phyloP scores from a whole-genome alignment of 108 stramenopile species.

The Hondaea fermentalgiana region DNA sequence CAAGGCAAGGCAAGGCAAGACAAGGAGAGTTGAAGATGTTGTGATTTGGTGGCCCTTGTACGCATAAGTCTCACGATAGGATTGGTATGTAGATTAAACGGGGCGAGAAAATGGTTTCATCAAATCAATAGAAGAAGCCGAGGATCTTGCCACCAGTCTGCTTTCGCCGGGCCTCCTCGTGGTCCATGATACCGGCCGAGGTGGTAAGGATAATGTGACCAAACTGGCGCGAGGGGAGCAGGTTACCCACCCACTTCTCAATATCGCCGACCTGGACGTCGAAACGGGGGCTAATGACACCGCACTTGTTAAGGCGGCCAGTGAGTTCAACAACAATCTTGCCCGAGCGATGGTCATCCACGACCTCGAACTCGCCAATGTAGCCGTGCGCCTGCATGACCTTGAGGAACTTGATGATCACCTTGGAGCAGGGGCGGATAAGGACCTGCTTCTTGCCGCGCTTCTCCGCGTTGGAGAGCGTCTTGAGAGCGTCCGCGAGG shows the following conservation, averaged over 20 bases:
- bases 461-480: slow-evolving; percentile 99
- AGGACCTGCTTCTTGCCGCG: slow-evolving; percentile 97
- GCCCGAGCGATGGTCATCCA: slow-evolving; percentile 97
- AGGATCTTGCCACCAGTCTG: slow-evolving; percentile 99
- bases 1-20: too few species aligned
- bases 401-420: slow-evolving; percentile 97
- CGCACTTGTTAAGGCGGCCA: slow-evolving; percentile 97
- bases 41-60: too few species aligned
- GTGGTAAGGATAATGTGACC: slow-evolving; percentile 95
- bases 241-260: slow-evolving; percentile 95
- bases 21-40: too few species aligned
- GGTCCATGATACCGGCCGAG: slow-evolving; percentile 98
- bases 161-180: slow-evolving; percentile 98
- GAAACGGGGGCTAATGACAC: slow-evolving; percentile 96
- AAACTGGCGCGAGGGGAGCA: slow-evolving; percentile 95
- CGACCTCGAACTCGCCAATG: slow-evolving; percentile 99
- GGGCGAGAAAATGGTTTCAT: neutral
- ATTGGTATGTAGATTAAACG: neutral
- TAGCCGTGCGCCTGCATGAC: slow-evolving; percentile 99
- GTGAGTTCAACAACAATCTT: slow-evolving; percentile 93
- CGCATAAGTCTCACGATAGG: neutral
- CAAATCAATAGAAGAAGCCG: slow-evolving; percentile 91
- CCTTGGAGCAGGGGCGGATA: slow-evolving; percentile 97
- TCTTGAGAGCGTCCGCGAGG: slow-evolving; percentile 98
- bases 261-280: slow-evolving; percentile 78